Evolutionary conservation across 2,329 filamentous ascomycete genomes (phyloP).

Genomic region (Lasiodiplodia sp.): DNA sequence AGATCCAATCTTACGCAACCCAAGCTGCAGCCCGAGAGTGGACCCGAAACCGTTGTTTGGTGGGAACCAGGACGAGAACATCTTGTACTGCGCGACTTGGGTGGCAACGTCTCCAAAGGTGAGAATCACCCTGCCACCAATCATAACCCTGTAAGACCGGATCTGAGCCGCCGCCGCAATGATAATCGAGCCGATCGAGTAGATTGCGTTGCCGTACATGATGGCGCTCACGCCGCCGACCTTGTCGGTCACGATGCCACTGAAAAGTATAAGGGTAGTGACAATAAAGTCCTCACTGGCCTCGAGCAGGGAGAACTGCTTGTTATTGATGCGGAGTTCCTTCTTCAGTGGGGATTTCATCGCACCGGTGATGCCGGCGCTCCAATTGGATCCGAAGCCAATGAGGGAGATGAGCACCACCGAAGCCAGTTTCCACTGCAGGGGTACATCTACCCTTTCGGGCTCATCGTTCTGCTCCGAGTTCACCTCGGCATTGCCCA

Average conservation of each 20-base stretch:
- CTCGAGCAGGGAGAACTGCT: slow-evolving; percentile 65
- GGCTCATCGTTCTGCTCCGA: background rate
- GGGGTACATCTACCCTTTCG: background rate
- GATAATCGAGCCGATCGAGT: slow-evolving; percentile 64
- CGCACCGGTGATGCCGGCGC: slow-evolving; percentile 64
- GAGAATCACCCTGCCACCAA: slow-evolving; percentile 63
- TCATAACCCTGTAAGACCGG: slow-evolving; percentile 67
- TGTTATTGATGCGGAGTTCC: slow-evolving; percentile 66
- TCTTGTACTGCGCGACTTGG: slow-evolving; percentile 69
- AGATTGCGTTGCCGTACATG: slow-evolving; percentile 67
- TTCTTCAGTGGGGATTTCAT: slow-evolving; percentile 70
- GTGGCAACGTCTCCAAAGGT: slow-evolving; percentile 68
- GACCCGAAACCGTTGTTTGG: slow-evolving; percentile 66
- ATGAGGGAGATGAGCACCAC: slow-evolving; percentile 62
- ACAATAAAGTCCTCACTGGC: slow-evolving; percentile 70
- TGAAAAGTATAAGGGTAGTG: slow-evolving; percentile 62
- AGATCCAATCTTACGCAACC: slow-evolving; percentile 67
- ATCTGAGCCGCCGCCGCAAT: slow-evolving; percentile 64
- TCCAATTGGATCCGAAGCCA: slow-evolving; percentile 68
- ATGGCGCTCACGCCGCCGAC: slow-evolving; percentile 65
- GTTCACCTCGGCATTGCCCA: background rate
- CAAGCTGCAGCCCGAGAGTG: slow-evolving; percentile 66
- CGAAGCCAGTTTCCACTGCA: slow-evolving; percentile 36
- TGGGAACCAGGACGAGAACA: slow-evolving; percentile 70
- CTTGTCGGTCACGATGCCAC: slow-evolving; percentile 64